phyloP scores from a whole-genome alignment of 495 filamentous ascomycete genomes.

The Xylaria longipes region DNA sequence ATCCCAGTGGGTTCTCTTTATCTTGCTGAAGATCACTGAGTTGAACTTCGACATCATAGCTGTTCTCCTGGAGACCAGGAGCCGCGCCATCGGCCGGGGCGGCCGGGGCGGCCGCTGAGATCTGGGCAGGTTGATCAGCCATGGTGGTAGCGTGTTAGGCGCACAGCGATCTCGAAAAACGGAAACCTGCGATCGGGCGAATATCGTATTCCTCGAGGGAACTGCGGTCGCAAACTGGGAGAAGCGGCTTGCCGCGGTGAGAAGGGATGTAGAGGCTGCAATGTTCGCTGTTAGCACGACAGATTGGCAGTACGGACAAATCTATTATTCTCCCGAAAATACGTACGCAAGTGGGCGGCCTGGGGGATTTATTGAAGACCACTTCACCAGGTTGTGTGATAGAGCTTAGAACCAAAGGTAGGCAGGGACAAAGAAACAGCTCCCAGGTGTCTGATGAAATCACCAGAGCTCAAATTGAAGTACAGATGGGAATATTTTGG shows the following conservation, averaged over 20 bases:
- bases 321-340: not conserved
- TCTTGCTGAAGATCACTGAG: conserved; percentile 88
- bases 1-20: conserved; percentile 84
- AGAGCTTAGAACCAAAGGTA: not conserved
- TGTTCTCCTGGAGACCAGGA: conserved; percentile 68
- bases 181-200: not conserved
- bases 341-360: not conserved
- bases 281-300: not conserved
- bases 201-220: not conserved
- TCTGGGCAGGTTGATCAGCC: conserved; percentile 44
- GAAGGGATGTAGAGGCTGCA: not conserved
- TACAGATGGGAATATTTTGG: conserved; percentile 24
- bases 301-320: not conserved
- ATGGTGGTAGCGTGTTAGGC: conserved; percentile 30
- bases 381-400: not conserved
- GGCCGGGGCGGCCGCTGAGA: conserved; percentile 56
- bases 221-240: not conserved
- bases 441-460: conserved; percentile 12
- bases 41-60: conserved; percentile 86
- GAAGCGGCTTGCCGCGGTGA: not conserved
- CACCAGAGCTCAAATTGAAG: conserved; percentile 16
- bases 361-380: not conserved
- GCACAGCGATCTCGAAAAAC: not conserved
- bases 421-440: conserved; percentile 18
- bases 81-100: conserved; percentile 63